Conservation (phyloP, 73 alveolate species). For the Paramecium octaurelia region DNA sequence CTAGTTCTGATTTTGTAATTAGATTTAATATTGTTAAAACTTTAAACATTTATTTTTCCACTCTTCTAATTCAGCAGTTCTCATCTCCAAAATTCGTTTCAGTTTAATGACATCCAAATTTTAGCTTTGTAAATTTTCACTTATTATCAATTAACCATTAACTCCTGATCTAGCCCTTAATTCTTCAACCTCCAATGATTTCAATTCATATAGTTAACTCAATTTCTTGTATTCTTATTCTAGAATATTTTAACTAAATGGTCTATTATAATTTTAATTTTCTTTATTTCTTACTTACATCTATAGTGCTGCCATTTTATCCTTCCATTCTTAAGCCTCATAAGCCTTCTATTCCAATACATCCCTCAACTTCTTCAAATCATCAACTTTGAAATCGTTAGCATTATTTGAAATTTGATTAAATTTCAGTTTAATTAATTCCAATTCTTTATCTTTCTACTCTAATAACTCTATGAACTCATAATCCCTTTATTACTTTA, state of each 20-base stretch:
- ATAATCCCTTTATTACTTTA: conserved; percentile 16
- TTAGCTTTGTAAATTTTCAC: neutral
- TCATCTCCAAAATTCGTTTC: conserved; percentile 1
- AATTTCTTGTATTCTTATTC: conserved; percentile 36
- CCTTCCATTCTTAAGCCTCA: conserved; percentile 50
- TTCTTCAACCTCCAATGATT: conserved; percentile 38
- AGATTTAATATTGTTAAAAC: neutral
- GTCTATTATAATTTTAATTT: neutral
- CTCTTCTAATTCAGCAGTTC: conserved; percentile 48
- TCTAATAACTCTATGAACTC: conserved; percentile 5
- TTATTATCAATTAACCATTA: neutral
- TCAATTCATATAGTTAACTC: conserved; percentile 7
- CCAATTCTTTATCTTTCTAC: neutral
- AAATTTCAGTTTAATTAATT: neutral
- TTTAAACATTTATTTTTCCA: conserved; percentile 29
- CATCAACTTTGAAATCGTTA: neutral
- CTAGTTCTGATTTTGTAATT: neutral
- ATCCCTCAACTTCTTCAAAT: neutral
- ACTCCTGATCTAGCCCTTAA: neutral
- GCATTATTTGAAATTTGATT: neutral
- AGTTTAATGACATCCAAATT: neutral
- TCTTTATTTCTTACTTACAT: conserved; percentile 35
- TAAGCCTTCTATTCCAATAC: conserved; percentile 26
- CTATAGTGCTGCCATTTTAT: neutral
- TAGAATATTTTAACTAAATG: neutral